Base-by-base conservation (phyloP, 352 stramenopile species). In the Plasmopara muralis region DNA sequence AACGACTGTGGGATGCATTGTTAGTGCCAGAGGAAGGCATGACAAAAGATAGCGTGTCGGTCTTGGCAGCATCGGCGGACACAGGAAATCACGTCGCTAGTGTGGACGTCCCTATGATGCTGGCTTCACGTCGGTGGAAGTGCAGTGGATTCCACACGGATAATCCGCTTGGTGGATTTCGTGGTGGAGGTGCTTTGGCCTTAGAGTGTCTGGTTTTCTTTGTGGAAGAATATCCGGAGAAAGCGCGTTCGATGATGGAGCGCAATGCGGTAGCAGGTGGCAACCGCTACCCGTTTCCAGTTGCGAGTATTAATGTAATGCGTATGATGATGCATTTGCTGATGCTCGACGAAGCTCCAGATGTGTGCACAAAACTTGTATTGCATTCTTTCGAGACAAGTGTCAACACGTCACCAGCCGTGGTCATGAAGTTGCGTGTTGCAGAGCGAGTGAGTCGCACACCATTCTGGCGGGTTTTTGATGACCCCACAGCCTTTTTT, bases 271-370 rank as follows among this genome's bases (percentile, higher is more conserved):
- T 76, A 13, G 62, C 83, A 1, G 83, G 83, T 14, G 83, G 83
- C 15, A 89, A 83, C 31, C 75, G 83, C 10, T 93, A 90, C 45
- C 80, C 80, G 46, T 90, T 91, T 58, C 83, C 83, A 14, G 83
- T 93, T 30, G 83, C 83, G 6, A 77, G 71, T 41, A 87, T 93
- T 60, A 93, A 93, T 53, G 80, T 93, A n/a, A 67, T 91, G 72
- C 77, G 83, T 13, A 90, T 93, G 83, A 68, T 89, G 64, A 66
- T 89, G 57, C 86, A 79, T 62, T 60, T 93, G 25, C 50, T 90
- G 46, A 90, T 93, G 83, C 63, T 93, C 16, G 77, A 93, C 48
- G 73, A 89, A 38, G 70, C 73, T 2, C 79, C 80, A 7, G 72
- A 85, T 31, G 65, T 80, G 30, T 72, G 66, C 40, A 89, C 73